Evolutionary conservation across 2,329 filamentous ascomycete genomes (phyloP).

Genomic region (Teratosphaeria pseudoeucalypti): DNA sequence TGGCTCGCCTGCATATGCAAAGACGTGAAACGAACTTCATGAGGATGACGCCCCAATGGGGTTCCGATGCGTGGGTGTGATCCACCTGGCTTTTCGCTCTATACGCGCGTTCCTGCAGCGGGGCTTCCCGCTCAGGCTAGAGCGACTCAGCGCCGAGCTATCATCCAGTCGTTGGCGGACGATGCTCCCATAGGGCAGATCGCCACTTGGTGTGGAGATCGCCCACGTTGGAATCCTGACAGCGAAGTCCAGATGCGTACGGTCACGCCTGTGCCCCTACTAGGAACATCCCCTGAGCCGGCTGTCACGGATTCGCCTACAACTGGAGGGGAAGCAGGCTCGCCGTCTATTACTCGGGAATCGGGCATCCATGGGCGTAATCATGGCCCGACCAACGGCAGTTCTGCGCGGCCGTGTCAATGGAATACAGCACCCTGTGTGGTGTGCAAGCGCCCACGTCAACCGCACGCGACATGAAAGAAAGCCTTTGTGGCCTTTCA

Average conservation of each 20-base stretch:
- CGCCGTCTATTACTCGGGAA: neutral
- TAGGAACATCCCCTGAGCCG: neutral
- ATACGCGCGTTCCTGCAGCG: neutral
- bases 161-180: neutral
- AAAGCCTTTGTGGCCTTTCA: neutral
- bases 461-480: neutral
- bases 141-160: neutral
- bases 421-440: neutral
- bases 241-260: neutral
- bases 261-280: neutral
- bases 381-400: neutral
- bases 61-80: neutral
- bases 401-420: neutral
- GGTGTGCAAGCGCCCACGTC: neutral
- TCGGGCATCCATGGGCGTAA: neutral
- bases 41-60: neutral
- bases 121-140: neutral
- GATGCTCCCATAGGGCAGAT: neutral
- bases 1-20: neutral
- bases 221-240: neutral
- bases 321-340: neutral
- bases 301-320: neutral
- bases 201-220: neutral
- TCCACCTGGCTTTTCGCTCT: neutral
- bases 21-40: neutral